Evolutionary conservation across 441 rosid species (phyloP).

Genomic region (Arabidopsis lyrata): DNA sequence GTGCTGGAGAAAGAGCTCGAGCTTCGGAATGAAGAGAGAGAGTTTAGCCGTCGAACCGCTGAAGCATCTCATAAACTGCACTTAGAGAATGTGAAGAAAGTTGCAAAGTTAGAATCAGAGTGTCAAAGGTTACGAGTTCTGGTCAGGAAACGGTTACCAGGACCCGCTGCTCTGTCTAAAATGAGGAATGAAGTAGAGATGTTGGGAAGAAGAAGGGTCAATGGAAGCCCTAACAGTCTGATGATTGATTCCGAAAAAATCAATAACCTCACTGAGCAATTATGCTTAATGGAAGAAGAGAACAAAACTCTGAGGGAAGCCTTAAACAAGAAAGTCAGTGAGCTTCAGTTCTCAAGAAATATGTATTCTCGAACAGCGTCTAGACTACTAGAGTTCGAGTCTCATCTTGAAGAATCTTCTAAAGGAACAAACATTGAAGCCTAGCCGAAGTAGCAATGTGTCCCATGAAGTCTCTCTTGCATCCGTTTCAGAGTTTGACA

Average conservation of each 20-base stretch:
- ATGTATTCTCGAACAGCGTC: conserved; percentile 70
- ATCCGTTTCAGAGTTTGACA: conserved; percentile 63
- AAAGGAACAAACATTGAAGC: conserved; percentile 56
- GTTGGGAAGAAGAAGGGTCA: conserved; percentile 66
- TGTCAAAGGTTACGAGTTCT: conserved; percentile 83
- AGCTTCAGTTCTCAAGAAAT: conserved; percentile 72
- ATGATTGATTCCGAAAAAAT: conserved; percentile 48
- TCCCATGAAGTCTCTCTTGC: conserved; percentile 57
- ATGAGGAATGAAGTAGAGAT: conserved; percentile 81
- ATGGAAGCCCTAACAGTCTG: conserved; percentile 47
- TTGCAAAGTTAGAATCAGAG: conserved; percentile 87
- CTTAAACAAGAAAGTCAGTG: conserved; percentile 64
- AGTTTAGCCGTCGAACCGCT: conserved; percentile 67
- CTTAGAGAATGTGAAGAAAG: conserved; percentile 75
- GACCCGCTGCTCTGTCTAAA: conserved; percentile 77
- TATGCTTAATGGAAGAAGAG: conserved; percentile 80
- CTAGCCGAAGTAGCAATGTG: conserved; percentile 48
- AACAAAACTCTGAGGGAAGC: conserved; percentile 79
- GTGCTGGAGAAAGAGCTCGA: conserved; percentile 87
- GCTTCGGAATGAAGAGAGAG: conserved; percentile 85
- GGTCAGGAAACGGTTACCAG: conserved; percentile 79
- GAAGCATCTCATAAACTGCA: conserved; percentile 82
- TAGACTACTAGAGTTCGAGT: conserved; percentile 69
- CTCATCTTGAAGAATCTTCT: conserved; percentile 61
- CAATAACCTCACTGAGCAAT: conserved; percentile 61